phyloP scores from a whole-genome alignment of 2,329 filamentous ascomycete species.

The Botrytis hyacinthi region DNA sequence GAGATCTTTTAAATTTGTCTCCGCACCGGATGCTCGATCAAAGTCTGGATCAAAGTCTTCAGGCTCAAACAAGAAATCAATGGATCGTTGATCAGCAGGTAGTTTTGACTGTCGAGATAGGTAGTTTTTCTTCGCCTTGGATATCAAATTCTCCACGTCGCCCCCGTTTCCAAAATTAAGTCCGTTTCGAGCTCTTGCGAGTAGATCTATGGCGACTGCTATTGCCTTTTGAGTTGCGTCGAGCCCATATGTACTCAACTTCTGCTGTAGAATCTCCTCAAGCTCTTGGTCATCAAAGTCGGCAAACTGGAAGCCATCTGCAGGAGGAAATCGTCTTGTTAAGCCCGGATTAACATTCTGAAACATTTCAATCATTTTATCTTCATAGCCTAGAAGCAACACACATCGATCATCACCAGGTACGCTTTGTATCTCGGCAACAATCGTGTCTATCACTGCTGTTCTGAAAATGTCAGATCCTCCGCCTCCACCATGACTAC shows the following conservation, averaged over 20 bases:
- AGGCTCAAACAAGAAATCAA: slow-evolving; percentile 34
- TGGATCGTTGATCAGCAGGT: slow-evolving; percentile 20
- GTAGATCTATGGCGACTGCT: slow-evolving; percentile 55
- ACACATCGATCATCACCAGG: slow-evolving; percentile 72
- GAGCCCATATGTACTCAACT: slow-evolving; percentile 57
- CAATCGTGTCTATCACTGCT: slow-evolving; percentile 70
- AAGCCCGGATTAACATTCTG: slow-evolving; percentile 72
- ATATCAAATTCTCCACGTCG: slow-evolving; percentile 70
- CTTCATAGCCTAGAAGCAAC: slow-evolving; percentile 67
- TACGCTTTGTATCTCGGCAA: slow-evolving; percentile 65
- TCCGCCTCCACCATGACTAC: slow-evolving; percentile 20
- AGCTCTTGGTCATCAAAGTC: slow-evolving; percentile 64
- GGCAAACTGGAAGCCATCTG: slow-evolving; percentile 64
- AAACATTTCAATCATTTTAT: slow-evolving; percentile 70
- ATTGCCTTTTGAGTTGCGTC: slow-evolving; percentile 51
- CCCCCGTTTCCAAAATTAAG: slow-evolving; percentile 71
- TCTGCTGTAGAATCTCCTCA: slow-evolving; percentile 57
- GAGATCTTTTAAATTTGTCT: slow-evolving; percentile 44
- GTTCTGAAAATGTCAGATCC: slow-evolving; percentile 54
- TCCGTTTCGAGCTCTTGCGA: slow-evolving; percentile 59
- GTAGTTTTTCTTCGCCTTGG: slow-evolving; percentile 45
- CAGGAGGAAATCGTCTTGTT: slow-evolving; percentile 61
- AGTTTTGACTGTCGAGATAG: slow-evolving; percentile 31
- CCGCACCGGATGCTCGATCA: slow-evolving; percentile 44
- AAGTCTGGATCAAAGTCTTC: slow-evolving; percentile 55